These are phyloP conservation scores for Cercophora scortea DNA, from an alignment of 495 filamentous ascomycete genomes.

Conservation along the genomic window DNA sequence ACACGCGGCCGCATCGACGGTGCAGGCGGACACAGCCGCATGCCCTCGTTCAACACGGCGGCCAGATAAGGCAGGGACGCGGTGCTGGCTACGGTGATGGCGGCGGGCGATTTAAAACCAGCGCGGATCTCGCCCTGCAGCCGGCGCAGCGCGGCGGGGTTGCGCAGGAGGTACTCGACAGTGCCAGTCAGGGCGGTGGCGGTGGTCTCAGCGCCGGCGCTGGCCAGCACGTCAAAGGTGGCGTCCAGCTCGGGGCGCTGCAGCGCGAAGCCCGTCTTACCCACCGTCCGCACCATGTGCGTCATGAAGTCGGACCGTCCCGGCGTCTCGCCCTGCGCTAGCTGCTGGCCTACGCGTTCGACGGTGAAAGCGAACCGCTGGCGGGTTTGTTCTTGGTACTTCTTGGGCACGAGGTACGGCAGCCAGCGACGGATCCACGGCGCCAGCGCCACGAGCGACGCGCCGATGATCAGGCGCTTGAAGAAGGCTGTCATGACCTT, in stretches of 20 bases:
- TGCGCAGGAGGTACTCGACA: constrained; percentile 39
- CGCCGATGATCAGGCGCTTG: constrained; percentile 17
- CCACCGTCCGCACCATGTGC: too few species aligned
- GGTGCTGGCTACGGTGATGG: constrained; percentile 41
- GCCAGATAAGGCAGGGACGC: constrained; percentile 40
- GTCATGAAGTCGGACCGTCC: too few species aligned
- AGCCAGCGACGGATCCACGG: constrained; percentile 4
- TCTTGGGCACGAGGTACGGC: not conserved
- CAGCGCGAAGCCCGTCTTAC: constrained; percentile 5
- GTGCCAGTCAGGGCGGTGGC: constrained; percentile 39
- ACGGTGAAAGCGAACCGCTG: constrained; percentile 19
- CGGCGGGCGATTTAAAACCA: constrained; percentile 32
- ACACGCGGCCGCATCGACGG: constrained; percentile 33
- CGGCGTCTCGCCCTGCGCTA: constrained; percentile 28
- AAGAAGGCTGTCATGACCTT: constrained; percentile 17
- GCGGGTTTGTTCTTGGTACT: constrained; percentile 15
- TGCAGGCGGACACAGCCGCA: constrained; percentile 46
- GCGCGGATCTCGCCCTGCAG: constrained; percentile 41
- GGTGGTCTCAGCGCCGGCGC: constrained; percentile 44
- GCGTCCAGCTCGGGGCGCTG: constrained; percentile 15
- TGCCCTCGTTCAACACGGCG: constrained; percentile 44
- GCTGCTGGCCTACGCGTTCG: constrained; percentile 29
- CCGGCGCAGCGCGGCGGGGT: constrained; percentile 30
- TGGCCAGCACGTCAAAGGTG: constrained; percentile 11
- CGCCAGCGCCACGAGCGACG: constrained; percentile 9